A percentile compares a stretch with the other conserved stretches of the same genome.
Evolutionary conservation across 805 yeast genomes (phyloP).

Genomic region (Lachancea fermentati): DNA sequence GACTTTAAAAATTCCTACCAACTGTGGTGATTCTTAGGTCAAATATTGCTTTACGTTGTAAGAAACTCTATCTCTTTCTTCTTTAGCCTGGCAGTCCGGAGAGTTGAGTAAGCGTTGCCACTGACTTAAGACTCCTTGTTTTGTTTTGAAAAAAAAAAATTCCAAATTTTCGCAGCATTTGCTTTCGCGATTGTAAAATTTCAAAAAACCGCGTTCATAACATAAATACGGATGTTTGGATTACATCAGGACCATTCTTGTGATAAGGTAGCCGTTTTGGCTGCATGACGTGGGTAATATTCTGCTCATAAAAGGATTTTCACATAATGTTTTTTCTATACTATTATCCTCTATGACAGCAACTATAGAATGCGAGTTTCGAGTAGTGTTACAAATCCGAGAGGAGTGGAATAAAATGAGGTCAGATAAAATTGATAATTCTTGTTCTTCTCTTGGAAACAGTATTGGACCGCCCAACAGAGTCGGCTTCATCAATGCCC

Average conservation of each 20-base stretch:
- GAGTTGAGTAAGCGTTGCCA: not conserved
- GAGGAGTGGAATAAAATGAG: not conserved
- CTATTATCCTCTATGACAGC: not conserved
- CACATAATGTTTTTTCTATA: not conserved
- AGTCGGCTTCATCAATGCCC: slow-evolving; percentile 7
- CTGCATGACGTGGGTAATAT: too few species aligned
- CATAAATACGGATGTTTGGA: not conserved
- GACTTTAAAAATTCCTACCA: not conserved
- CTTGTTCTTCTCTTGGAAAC: slow-evolving; percentile 30
- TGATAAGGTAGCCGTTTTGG: too few species aligned
- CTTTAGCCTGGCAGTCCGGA: not conserved
- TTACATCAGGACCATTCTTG: not conserved
- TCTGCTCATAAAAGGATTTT: too few species aligned
- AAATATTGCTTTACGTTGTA: not conserved
- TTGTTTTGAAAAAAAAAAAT: slow-evolving; percentile 5
- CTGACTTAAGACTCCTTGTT: slow-evolving; percentile 7
- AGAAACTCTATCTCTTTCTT: not conserved
- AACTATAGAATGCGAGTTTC: not conserved
- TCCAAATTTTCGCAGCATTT: slow-evolving; percentile 6
- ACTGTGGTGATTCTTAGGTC: not conserved
- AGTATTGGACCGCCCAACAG: slow-evolving; percentile 14
- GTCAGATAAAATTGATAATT: slow-evolving; percentile 21
- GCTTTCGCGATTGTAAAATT: slow-evolving; percentile 5
- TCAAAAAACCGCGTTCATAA: not conserved
- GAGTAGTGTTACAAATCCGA: slow-evolving; percentile 2